Evolutionary conservation across 2,329 filamentous ascomycete genomes (phyloP).

Genomic region (Aspergillus eucalypticola): DNA sequence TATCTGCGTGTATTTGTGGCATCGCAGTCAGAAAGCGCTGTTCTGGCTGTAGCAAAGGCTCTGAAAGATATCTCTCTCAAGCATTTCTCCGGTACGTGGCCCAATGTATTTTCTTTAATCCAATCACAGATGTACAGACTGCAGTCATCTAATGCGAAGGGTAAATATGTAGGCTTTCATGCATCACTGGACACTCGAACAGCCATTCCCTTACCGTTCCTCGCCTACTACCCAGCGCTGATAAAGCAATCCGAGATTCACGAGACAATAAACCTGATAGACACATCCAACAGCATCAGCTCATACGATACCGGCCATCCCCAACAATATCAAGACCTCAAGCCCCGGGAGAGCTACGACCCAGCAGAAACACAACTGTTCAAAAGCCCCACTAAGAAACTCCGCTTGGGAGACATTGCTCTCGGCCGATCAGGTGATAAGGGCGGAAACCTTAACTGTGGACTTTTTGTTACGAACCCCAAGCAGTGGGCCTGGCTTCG

Average conservation of each 20-base stretch:
- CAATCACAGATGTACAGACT: too few relatives aligned
- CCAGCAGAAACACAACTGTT: slow-evolving; percentile 24
- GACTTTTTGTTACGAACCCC: slow-evolving; percentile 36
- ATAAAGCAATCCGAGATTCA: slow-evolving; percentile 30
- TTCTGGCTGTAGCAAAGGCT: slow-evolving; percentile 33
- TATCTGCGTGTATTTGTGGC: slow-evolving; percentile 50
- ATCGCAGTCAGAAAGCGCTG: slow-evolving; percentile 30
- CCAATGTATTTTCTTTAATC: too few relatives aligned
- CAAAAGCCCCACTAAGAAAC: slow-evolving; percentile 24
- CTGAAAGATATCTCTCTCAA: slow-evolving; percentile 43
- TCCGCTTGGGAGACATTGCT: slow-evolving; percentile 46
- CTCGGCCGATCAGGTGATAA: slow-evolving; percentile 48
- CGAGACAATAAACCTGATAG: slow-evolving; percentile 30
- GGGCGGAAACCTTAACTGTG: slow-evolving; percentile 46
- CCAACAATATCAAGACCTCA: slow-evolving; percentile 12
- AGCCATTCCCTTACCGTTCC: slow-evolving; percentile 42
- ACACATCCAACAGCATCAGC: neutral
- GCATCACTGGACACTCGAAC: slow-evolving; percentile 46
- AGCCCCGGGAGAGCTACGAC: slow-evolving; percentile 22
- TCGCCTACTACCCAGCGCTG: slow-evolving; percentile 47
- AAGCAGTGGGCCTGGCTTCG: slow-evolving; percentile 40
- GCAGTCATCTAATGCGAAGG: too few relatives aligned
- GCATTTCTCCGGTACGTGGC: slow-evolving; percentile 40
- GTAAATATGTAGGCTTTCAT: slow-evolving; percentile 38
- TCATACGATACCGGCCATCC: slow-evolving; percentile 22